phyloP scores from a whole-genome alignment of 2,329 filamentous ascomycete species.

The Cylindrodendrum hubeiense region DNA sequence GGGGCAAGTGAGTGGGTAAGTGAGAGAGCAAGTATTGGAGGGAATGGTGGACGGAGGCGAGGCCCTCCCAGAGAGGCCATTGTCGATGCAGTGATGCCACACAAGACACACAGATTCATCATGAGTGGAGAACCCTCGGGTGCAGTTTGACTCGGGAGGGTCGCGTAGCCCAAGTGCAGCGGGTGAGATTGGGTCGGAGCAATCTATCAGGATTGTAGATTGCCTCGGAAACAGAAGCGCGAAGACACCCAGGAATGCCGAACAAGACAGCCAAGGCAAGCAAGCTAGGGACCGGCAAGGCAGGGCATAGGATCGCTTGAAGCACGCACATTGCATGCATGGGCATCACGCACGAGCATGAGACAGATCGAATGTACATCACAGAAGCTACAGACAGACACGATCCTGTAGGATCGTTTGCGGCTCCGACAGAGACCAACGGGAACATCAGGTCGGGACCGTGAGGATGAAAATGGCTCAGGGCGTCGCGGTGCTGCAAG shows the following conservation, averaged over 20 bases:
- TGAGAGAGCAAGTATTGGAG: background rate
- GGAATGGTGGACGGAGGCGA: conserved; percentile 4
- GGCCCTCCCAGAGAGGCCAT: conserved; percentile 2
- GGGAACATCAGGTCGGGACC: background rate
- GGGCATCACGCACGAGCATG: conserved; percentile 1
- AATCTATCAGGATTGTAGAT: background rate
- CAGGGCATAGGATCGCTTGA: conserved; percentile 33
- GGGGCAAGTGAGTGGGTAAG: background rate
- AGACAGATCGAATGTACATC: conserved; percentile 21
- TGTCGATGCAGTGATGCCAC: background rate
- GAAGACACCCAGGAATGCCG: background rate
- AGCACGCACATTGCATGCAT: conserved; percentile 1
- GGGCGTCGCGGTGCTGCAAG: conserved; percentile 30
- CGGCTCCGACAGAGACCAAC: conserved; percentile 19
- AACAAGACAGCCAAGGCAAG: background rate
- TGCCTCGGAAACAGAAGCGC: background rate
- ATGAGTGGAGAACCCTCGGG: background rate
- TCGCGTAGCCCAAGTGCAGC: background rate
- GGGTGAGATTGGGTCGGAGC: background rate
- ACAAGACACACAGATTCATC: conserved; percentile 1
- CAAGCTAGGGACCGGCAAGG: conserved; percentile 10
- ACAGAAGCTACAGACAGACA: background rate
- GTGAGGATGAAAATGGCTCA: conserved; percentile 40
- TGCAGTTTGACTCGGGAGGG: background rate
- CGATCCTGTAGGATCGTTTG: conserved; percentile 3